Evolutionary conservation across 352 stramenopile species (phyloP), one percentile per base, ranked within the genome.

Genomic region (Detonula confervacea): DNA sequence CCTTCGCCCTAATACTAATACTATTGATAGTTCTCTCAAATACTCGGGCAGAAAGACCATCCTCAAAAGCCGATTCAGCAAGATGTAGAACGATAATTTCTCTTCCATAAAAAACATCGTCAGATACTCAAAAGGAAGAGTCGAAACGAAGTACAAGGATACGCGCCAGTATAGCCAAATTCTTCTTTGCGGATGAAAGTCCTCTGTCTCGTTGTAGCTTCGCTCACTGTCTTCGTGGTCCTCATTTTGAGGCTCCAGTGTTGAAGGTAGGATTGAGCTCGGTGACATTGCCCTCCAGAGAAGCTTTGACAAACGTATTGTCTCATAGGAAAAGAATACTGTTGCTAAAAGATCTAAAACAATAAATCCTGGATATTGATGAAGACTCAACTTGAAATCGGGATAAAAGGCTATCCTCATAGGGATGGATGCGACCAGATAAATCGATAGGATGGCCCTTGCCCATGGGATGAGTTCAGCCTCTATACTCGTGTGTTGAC

Each of bases 21-120:
- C 24, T 27, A 24, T 62, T 25, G 76, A 76, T 6, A 88, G 54
- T 12, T 77, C 49, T 20, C 64, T 67, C 42, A 86, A 64, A 67
- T 81, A 81, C 18, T 59, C 79, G 18, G 74, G 74, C 62, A 87
- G 64, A 72, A 79, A 71, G 30, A 70, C 57, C 35, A 88, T 35
- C 9, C 62, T 46, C 7, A 87, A 66, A 11, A 86, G 54, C 8
- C 80, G 76, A 49, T 90, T 90, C 18, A 82, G 12, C 62, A 88
- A 64, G 16, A 76, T 69, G 37, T 71, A 84, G 39, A 78, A 79
- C 33, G 62, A 14, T 35, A 35, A 56, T 27, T 33, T 67, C 39
- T 22, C n/a, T 27, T 27, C 39, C 7, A 29, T 61, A 29, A 22
- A 82, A 12, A 62, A 11, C 2, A 80, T 30, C 0, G 54, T 62